Percentiles rank a stretch among this genome's conserved stretches.
Conservation (phyloP, 768 basidiomycete species). For the Kwoniella dejecticola region DNA sequence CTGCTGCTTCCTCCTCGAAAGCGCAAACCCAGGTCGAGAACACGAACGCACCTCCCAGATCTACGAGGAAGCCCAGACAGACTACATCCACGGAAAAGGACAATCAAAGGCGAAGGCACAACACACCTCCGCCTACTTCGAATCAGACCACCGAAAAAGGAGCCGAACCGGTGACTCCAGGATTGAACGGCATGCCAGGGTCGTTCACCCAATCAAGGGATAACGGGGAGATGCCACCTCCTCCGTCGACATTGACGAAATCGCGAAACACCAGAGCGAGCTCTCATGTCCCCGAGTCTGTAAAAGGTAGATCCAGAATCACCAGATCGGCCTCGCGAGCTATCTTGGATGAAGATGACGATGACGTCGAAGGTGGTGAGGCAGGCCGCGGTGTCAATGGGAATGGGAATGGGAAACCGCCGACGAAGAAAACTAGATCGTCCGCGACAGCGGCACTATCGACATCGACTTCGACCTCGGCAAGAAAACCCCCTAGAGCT, state of each 20-base stretch:
- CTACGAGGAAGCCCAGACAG: slow-evolving; percentile 7
- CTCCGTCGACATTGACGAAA: neutral
- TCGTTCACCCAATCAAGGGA: slow-evolving; percentile 15
- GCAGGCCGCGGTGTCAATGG: too few relatives aligned
- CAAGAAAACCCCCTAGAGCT: slow-evolving; percentile 5
- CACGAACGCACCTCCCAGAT: slow-evolving; percentile 9
- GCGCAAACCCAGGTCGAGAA: too few relatives aligned
- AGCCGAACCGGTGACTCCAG: neutral
- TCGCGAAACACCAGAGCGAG: slow-evolving; percentile 1
- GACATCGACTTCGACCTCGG: neutral
- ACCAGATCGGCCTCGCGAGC: slow-evolving; percentile 39
- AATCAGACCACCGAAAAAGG: neutral
- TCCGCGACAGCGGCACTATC: too few relatives aligned
- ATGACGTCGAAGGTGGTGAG: slow-evolving; percentile 13
- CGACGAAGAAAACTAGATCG: slow-evolving; percentile 13
- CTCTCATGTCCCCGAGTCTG: neutral
- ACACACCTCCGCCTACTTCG: slow-evolving; percentile 3
- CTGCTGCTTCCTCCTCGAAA: neutral
- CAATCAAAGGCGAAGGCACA: too few relatives aligned
- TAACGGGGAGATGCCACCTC: slow-evolving; percentile 22
- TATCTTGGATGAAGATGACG: slow-evolving; percentile 29
- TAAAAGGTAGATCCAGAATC: slow-evolving; percentile 22
- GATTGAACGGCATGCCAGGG: slow-evolving; percentile 22
- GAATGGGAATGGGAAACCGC: too few relatives aligned
- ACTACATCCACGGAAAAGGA: slow-evolving; percentile 3